Evolutionary conservation across 1,139 yeast species (phyloP).

Genomic region (Lodderomyces beijingensis): DNA sequence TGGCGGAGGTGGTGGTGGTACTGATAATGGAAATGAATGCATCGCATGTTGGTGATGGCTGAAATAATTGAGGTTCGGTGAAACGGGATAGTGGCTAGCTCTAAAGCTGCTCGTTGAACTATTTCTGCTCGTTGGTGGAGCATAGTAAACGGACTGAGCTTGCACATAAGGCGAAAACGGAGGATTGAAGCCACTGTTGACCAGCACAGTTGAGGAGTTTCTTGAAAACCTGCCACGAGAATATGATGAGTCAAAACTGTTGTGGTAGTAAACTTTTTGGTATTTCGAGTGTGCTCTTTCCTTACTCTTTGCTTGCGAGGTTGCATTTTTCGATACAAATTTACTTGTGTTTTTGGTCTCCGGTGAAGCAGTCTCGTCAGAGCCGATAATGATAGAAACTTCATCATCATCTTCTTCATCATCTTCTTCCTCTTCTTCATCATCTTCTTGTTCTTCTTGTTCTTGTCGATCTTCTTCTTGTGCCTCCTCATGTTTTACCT

Average conservation of each 20-base stretch:
- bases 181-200: constrained; percentile 13
- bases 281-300: constrained; percentile 5
- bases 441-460: constrained; percentile 32
- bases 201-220: constrained; percentile 24
- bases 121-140: constrained; percentile 10
- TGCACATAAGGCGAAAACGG: constrained; percentile 17
- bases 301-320: constrained; percentile 10
- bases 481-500: constrained; percentile 6
- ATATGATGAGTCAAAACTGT: constrained; percentile 10
- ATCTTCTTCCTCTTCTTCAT: constrained; percentile 24
- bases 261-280: constrained; percentile 14
- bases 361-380: constrained; percentile 32
- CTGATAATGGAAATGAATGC: no score
- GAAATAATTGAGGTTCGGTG: no score
- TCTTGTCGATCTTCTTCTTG: constrained; percentile 25
- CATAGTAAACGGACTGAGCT: constrained; percentile 15
- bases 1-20: constrained; percentile 4
- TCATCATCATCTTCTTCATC: constrained; percentile 41
- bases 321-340: constrained; percentile 9
- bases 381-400: constrained; percentile 40
- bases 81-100: no score
- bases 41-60: no score
- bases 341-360: constrained; percentile 14
- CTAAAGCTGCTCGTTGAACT: constrained; percentile 11
- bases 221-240: constrained; percentile 14